Conservation (phyloP, 176 grass and related monocot species). For the Carex scoparia region DNA sequence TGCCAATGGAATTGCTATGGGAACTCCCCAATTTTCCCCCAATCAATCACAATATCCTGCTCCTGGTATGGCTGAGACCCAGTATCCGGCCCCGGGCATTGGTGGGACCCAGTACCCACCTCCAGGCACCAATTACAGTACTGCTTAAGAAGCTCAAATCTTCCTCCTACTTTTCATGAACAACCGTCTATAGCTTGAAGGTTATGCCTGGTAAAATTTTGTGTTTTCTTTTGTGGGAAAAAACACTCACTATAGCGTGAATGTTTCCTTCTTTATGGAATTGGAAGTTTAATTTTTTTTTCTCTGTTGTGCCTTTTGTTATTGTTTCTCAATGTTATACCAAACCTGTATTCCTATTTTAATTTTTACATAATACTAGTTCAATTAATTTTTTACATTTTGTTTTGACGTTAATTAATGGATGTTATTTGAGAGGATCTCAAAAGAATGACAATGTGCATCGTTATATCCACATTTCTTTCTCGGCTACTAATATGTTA, state of each 20-base stretch:
- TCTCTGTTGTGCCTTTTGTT: not conserved
- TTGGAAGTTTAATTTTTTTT: not conserved
- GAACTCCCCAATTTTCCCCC: not conserved
- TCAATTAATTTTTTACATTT: not conserved
- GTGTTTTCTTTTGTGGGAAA: not conserved
- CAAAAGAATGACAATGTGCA: not conserved
- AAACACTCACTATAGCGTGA: not conserved
- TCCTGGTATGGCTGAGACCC: not conserved
- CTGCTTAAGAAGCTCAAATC: not conserved
- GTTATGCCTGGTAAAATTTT: not conserved
- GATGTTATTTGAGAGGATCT: not conserved
- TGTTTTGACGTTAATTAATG: not conserved
- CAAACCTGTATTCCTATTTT: not conserved
- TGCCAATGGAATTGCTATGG: not conserved
- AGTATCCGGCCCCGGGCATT: not conserved
- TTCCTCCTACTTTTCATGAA: not conserved
- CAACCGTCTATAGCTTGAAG: not conserved
- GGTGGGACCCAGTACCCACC: not conserved
- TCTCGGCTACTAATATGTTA: not conserved
- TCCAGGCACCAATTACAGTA: slow-evolving; percentile 17
- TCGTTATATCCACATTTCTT: not conserved
- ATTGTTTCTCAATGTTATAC: not conserved
- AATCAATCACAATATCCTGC: not conserved
- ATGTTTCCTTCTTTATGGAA: not conserved
- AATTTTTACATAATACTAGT: not conserved